Base-by-base conservation (phyloP, 2,329 filamentous ascomycete species). In the Nemania serpens region DNA sequence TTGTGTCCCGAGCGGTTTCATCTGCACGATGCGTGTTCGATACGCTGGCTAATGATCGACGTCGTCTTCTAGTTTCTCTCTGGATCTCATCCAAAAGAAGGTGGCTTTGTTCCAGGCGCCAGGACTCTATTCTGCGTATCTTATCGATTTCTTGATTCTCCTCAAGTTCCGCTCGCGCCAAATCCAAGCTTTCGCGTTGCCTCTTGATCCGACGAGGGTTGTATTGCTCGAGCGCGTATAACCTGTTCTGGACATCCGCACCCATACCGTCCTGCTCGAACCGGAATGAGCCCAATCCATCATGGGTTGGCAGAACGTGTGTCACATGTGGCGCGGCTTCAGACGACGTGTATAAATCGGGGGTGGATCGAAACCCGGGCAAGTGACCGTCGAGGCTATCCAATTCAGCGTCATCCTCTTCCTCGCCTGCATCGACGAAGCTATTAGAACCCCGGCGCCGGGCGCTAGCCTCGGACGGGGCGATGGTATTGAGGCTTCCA, bases 331-430 rank as follows among this genome's bases (percentile, higher is more conserved):
- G 79, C 58, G 84, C 79, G 45, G 66, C 80, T 69, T 68, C 76
- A 57, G 65, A 76, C 68, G 50, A 75, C 69, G 66, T 75, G 69
- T 70, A 82, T 29, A 74, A 78, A 55, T 70, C 71, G 7, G 82
- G 79, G 6, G 80, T 81, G 46, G 91, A 87, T 53, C 92, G 87
- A 72, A 97, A 97, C 45, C 93, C 93, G 66, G 93, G 90, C 1
- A 98, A 81, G 55, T 96, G 93, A 72, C 94, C 93, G 74, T 98
- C 94, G 42, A 98, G 82, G 73, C 93, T 97, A 74, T 99, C 95
- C 46, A 98, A 81, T 74, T 98, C 94, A 25, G 83, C 87, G 63
- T 91, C 89, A 33, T 91, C 90, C 7, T 76, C 76, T 59, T 82
- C 80, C 41, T 81, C 77, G 20, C 73, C 66, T 18, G 71, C 74